Evolutionary conservation across 108 stramenopile genomes (phyloP).

Genomic region (Stephanodiscus triporus): DNA sequence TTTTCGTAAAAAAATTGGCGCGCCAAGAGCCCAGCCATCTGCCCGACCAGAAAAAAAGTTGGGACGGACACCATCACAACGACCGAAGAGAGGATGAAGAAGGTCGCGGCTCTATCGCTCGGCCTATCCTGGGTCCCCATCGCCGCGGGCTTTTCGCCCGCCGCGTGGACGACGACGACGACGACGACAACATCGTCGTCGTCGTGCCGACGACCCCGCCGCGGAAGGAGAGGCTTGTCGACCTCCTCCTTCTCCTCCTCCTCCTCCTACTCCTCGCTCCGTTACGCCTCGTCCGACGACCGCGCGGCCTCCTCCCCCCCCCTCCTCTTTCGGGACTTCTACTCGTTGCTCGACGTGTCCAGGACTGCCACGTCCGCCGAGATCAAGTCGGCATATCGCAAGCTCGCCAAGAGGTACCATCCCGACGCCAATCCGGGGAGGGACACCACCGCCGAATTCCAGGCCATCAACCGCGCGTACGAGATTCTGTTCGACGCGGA

Average conservation of each 20-base stretch:
- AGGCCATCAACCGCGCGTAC: constrained; percentile 87
- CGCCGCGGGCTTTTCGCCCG: constrained; percentile 37
- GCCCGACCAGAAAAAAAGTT: too few relatives aligned
- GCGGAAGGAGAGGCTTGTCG: background rate
- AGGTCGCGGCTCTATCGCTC: constrained; percentile 20
- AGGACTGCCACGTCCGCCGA: constrained; percentile 68
- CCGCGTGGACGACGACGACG: constrained; percentile 14
- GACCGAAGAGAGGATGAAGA: constrained; percentile 23
- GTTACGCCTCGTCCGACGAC: constrained; percentile 1
- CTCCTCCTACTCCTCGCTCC: background rate
- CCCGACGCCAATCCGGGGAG: constrained; percentile 84
- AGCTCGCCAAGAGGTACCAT: constrained; percentile 81
- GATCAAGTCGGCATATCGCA: constrained; percentile 89
- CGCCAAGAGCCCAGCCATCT: background rate
- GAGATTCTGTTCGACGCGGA: constrained; percentile 89
- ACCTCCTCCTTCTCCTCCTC: constrained; percentile 5
- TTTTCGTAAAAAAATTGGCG: background rate
- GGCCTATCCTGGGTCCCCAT: constrained; percentile 26
- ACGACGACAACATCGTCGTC: background rate
- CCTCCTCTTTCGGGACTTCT: constrained; percentile 72
- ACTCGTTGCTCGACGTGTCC: constrained; percentile 74
- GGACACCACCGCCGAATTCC: constrained; percentile 80
- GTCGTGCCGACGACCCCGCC: background rate
- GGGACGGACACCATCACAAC: too few relatives aligned
- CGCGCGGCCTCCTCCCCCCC: constrained; percentile 54